Evolutionary conservation across 2,329 filamentous ascomycete species (phyloP), one percentile per base, ranked within the genome.

Genomic region (Aspergillus nomiae): DNA sequence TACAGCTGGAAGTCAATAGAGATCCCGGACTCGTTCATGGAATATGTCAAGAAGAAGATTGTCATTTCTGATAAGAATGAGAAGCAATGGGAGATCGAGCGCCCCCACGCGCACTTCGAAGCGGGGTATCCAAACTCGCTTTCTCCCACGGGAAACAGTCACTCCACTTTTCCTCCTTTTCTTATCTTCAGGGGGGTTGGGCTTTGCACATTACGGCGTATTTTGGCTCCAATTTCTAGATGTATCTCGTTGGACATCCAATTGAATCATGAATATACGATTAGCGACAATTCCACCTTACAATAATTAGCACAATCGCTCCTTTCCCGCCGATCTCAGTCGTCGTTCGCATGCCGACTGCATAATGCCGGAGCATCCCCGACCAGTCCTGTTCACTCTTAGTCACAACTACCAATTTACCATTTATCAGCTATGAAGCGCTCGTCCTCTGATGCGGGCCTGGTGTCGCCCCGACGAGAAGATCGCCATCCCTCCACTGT

Each of bases 401-500:
- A 59, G 48, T 59, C 59, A 55, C 58, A 65, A 58, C 56, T 34
- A 59, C 58, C 51, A 50, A 70, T 73, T 68, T 65, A 55, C 48
- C 38, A 48, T 38, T 61, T 34, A 41, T 21, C 26, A 54, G 59
- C 71, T 62, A 71, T 73, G 68, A 78, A 78, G 65, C 74, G 76
- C 43, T 77, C 76, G 26, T 75, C 76, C 19, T 71, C 71, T 59
- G 76, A 77, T 26, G 76, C 74, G 56, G 74, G 71, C 4, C 55
- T 78, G 26, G 75, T 77, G 43, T 71, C 69, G 14, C 72, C 72
- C 53, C 70, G 63, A 45, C 64, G 55, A 55, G 68, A 70, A 28
- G 70, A 68, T 56, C 70, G 71, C 60, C 69, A 70, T 30, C 67
- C 69, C 26, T 69, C 68, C 30, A 55, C 62, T 24, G 63, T 61